These are phyloP conservation scores for Pseudodiploospora longispora DNA, from an alignment of 2,329 filamentous ascomycete species.

Conservation along the genomic window DNA sequence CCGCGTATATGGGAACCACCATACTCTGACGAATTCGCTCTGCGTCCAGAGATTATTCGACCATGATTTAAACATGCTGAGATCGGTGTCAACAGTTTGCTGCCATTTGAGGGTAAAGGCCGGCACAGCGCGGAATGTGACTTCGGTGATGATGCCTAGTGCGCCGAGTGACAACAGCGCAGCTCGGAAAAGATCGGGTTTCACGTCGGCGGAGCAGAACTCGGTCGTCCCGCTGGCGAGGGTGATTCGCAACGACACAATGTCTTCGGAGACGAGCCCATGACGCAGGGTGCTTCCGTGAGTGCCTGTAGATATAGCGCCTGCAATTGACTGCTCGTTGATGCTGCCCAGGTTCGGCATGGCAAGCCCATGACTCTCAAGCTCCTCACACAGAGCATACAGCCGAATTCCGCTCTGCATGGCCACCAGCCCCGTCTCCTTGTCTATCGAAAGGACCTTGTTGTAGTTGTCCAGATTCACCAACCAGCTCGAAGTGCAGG, in stretches of 20 bases:
- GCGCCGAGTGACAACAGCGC: slow-evolving; percentile 82
- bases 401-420: slow-evolving; percentile 88
- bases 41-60: slow-evolving; percentile 67
- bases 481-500: slow-evolving; percentile 90
- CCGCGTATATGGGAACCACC: slow-evolving; percentile 94
- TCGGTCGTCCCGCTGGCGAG: slow-evolving; percentile 71
- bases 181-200: slow-evolving; percentile 77
- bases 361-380: slow-evolving; percentile 69
- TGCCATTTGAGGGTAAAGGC: slow-evolving; percentile 81
- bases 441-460: slow-evolving; percentile 62
- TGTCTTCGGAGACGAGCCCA: slow-evolving; percentile 73
- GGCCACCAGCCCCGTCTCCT: slow-evolving; percentile 55
- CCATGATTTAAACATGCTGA: slow-evolving; percentile 64
- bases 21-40: slow-evolving; percentile 84
- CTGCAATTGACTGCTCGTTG: slow-evolving; percentile 86
- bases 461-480: slow-evolving; percentile 84
- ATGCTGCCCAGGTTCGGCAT: slow-evolving; percentile 93
- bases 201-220: slow-evolving; percentile 60
- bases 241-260: slow-evolving; percentile 69
- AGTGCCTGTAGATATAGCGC: slow-evolving; percentile 86
- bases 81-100: slow-evolving; percentile 67
- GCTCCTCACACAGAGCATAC: slow-evolving; percentile 60
- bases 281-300: slow-evolving; percentile 82
- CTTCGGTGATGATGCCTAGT: slow-evolving; percentile 81
- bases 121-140: slow-evolving; percentile 74